Base-by-base conservation (phyloP, 106 monocot genomes). In the Dendrobium officinale region DNA sequence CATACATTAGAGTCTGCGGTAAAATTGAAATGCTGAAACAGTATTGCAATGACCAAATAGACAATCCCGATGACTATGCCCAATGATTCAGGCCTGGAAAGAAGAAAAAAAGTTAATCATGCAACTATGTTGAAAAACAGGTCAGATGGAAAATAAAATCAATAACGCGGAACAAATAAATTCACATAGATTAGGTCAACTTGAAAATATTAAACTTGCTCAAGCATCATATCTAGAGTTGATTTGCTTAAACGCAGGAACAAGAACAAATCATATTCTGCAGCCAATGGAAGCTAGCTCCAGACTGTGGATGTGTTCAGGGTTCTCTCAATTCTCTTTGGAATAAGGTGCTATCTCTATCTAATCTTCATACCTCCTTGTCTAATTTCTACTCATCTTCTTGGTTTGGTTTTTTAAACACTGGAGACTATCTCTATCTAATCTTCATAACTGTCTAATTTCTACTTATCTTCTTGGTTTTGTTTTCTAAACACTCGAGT, bases 11-110 rank as follows among this genome's bases (percentile, higher is more conserved):
- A 98, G 81, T 98, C 98, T 75, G 97, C 64, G 37, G 87, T 84
- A 84, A 95, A 91, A 83, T 89, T 95, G 89, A 89, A 95, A 80
- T 91, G 88, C 85, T 98, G 95, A 82, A 98, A 94, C 70, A 98
- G 43, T 68, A 95, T 95, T 42, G 98, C 91, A 44, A 95, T 84
- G 18, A 98, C 84, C 89, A 98, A 89, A 84, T 88, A 98, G 80
- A 98, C 86, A 81, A 92, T 90, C 29, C 91, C 95, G 77, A 92
- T 86, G 42, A 93, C 98, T 79, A 98, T 92, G 61, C 98, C 95
- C 61, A 95, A 76, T 67, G 98, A 89, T 81, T 98, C 98, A 27
- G 98, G 98, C 88, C 98, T 98, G 86, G 47, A 88, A 83, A 79
- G 44, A 43, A n/a, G 20, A 55, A 75, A 24, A 56, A 45, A 75